These are phyloP conservation scores for Raddia distichophylla DNA, from an alignment of 176 grass and related monocot species.

Conservation along the genomic window DNA sequence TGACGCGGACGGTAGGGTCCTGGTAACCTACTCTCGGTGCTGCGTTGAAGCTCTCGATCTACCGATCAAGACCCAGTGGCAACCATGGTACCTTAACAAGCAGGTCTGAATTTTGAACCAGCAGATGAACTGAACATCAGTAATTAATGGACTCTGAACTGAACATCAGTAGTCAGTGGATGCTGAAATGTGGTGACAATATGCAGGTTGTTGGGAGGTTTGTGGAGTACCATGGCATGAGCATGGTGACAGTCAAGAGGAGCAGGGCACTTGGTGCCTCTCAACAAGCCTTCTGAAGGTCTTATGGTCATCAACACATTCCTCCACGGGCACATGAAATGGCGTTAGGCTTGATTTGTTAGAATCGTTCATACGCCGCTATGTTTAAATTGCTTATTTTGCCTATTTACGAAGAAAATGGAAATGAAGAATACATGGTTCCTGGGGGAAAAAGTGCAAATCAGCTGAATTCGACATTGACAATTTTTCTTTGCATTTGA, in stretches of 20 bases:
- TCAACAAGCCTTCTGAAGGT: constrained; percentile 78
- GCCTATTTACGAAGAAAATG: too few relatives aligned
- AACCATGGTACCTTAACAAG: constrained; percentile 71
- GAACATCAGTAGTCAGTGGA: neutral
- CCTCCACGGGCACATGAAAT: constrained; percentile 28
- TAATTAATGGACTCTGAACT: too few relatives aligned
- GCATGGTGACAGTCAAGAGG: constrained; percentile 80
- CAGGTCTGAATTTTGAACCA: constrained; percentile 56
- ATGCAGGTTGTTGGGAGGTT: constrained; percentile 81
- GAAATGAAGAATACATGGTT: neutral
- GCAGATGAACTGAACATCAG: neutral
- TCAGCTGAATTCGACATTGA: neutral
- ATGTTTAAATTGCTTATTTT: too few relatives aligned
- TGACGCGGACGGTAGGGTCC: constrained; percentile 78
- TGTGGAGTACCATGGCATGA: constrained; percentile 75
- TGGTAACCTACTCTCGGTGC: constrained; percentile 73
- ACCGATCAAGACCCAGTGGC: constrained; percentile 63
- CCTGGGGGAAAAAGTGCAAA: neutral
- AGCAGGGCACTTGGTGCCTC: constrained; percentile 80
- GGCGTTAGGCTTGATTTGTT: too few relatives aligned
- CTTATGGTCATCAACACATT: constrained; percentile 65
- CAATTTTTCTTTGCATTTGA: too few relatives aligned
- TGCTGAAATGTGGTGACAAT: neutral
- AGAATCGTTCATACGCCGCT: too few relatives aligned
- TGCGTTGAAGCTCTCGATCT: constrained; percentile 67